Base-by-base conservation (phyloP, 1,139 yeast genomes). In the Kurtzmaniella quercitrusa region DNA sequence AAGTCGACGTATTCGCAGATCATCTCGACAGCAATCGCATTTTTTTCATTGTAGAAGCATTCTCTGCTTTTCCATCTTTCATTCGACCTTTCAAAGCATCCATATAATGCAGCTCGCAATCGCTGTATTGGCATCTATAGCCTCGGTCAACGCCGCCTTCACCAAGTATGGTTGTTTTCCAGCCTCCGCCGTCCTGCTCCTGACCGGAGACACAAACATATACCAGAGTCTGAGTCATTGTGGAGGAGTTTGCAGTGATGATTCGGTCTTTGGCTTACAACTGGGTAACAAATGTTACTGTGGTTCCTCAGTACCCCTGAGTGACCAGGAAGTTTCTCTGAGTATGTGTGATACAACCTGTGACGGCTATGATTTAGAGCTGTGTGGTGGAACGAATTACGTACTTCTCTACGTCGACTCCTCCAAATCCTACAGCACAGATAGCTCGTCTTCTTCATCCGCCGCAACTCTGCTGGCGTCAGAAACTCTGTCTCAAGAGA, bases 341-440 rank as follows among this genome's bases (percentile, higher is more conserved):
- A 57, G 68, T 26, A 61, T 71, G 39, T 84, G 93, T 64, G 53
- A 70, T 42, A 53, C 57, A 3, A 45, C 58, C 2, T 84, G 93
- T 61, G 58, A 61, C 38, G 91, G 89, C 5, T 84, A 76, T 59
- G 73, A 74, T 2, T 45, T 51, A 7, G 83, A 80, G 47, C 68
- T 59, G 18, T 84, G 93, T 62, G 93, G 93, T 52, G 88, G 88
- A n/a, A 38, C 51, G 36, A 61, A 60, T 20, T 76, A 73, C 50
- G 72, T 74, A 51, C 65, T 75, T 41, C 78, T 84, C 9, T 81
- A 71, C 49, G 53, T 57, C 14, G 68, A 73, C 49, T 30, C 51
- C 6, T 43, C 55, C 23, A 23, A 33, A 17, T 33, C 36, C 36
- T 17, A 8, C 14, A 33, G 36, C 12, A 30, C 34, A 3, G 9